These are phyloP conservation scores for Dendrobium nobile DNA, from an alignment of 106 monocot genomes.

Conservation along the genomic window DNA sequence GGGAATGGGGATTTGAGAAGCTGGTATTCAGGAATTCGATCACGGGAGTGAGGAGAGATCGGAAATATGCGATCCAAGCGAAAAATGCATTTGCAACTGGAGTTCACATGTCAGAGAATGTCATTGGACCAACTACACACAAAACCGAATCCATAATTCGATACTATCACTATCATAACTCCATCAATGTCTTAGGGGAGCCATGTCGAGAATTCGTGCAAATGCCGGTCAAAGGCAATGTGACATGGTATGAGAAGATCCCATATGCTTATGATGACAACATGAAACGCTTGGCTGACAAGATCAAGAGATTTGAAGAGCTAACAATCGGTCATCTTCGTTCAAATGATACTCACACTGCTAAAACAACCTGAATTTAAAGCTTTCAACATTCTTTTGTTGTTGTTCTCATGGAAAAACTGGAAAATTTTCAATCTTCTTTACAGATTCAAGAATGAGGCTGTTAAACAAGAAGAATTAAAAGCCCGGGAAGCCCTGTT, in stretches of 20 bases:
- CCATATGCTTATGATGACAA: conserved; percentile 47
- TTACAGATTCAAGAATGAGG: background rate
- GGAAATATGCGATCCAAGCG: conserved; percentile 67
- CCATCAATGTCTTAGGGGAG: conserved; percentile 37
- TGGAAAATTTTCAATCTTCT: background rate
- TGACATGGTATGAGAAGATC: conserved; percentile 23
- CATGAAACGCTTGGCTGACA: conserved; percentile 18
- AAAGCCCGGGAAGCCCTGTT: background rate
- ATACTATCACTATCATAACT: conserved; percentile 75
- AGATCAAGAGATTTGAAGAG: conserved; percentile 27
- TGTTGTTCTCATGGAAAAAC: background rate
- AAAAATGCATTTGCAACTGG: conserved; percentile 51
- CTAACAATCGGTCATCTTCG: conserved; percentile 15
- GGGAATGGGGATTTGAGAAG: conserved; percentile 76
- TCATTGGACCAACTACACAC: conserved; percentile 34
- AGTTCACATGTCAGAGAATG: conserved; percentile 72
- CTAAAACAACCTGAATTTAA: background rate
- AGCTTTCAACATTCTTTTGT: conserved; percentile 3
- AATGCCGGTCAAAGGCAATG: conserved; percentile 10
- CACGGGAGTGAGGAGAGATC: conserved; percentile 16
- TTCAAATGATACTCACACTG: background rate
- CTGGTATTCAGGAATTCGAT: conserved; percentile 50
- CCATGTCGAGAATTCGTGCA: conserved; percentile 44
- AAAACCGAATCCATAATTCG: conserved; percentile 36
- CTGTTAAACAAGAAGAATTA: background rate